phyloP scores from a whole-genome alignment of 768 basidiomycete species.

The Pisolithus marmoratus region DNA sequence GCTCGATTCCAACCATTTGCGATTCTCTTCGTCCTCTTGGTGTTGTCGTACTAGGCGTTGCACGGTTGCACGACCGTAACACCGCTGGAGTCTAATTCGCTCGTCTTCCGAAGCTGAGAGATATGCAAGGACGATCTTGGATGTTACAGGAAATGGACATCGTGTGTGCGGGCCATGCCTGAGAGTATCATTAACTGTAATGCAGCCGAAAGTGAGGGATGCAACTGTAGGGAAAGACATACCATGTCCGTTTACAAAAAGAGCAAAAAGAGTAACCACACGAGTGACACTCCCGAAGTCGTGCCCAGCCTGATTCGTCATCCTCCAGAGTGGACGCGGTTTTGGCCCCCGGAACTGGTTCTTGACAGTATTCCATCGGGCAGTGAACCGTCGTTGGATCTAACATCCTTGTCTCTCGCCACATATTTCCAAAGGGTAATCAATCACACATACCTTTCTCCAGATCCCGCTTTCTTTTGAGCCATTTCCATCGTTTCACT shows the following conservation, averaged over 20 bases:
- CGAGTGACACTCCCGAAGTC: constrained; percentile 61
- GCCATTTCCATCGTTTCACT: constrained; percentile 69
- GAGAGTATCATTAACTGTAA: background rate
- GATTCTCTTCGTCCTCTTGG: constrained; percentile 71
- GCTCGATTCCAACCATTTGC: constrained; percentile 61
- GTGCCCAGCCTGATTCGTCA: constrained; percentile 63
- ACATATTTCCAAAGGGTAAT: background rate
- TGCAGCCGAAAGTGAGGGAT: constrained; percentile 1
- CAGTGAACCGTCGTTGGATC: constrained; percentile 81
- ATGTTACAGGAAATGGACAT: constrained; percentile 66
- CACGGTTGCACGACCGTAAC: constrained; percentile 60
- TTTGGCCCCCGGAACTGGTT: constrained; percentile 60
- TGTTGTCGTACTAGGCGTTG: constrained; percentile 54
- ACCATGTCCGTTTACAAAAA: constrained; percentile 81
- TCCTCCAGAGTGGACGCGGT: constrained; percentile 29
- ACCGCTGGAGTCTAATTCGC: constrained; percentile 50
- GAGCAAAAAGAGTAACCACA: constrained; percentile 81
- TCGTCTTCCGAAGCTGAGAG: constrained; percentile 47
- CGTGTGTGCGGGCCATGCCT: constrained; percentile 80
- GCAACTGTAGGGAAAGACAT: constrained; percentile 9
- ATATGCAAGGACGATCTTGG: constrained; percentile 63
- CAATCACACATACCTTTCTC: constrained; percentile 53
- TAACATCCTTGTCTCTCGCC: constrained; percentile 16
- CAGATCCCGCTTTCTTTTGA: constrained; percentile 62
- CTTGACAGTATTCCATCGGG: constrained; percentile 75